phyloP scores from a whole-genome alignment of 768 basidiomycete genomes.

The Dentipellis fragilis region DNA sequence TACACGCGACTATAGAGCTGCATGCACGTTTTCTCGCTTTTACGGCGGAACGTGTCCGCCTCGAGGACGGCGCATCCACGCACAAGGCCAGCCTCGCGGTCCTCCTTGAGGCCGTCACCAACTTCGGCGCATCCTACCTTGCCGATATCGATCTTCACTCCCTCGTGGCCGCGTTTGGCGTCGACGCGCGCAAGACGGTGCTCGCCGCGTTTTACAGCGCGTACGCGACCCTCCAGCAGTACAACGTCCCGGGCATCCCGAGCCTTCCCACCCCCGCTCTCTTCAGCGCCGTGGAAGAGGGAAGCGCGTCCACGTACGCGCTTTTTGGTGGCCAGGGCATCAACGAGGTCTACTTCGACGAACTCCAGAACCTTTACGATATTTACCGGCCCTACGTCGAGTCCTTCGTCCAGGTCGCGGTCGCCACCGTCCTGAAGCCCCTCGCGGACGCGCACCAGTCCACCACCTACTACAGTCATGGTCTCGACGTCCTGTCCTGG shows the following conservation, averaged over 20 bases:
- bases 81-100: conserved; percentile 44
- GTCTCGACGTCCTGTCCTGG: conserved; percentile 80
- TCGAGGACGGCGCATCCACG: conserved; percentile 34
- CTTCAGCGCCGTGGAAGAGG: conserved; percentile 47
- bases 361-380: conserved; percentile 85
- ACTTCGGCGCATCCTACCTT: conserved; percentile 74
- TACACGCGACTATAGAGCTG: conserved; percentile 67
- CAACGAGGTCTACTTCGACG: conserved; percentile 97
- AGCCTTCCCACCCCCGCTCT: conserved; percentile 57
- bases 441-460: conserved; percentile 52
- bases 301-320: conserved; percentile 73
- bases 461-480: conserved; percentile 63
- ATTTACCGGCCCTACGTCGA: conserved; percentile 83
- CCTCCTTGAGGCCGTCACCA: conserved; percentile 62
- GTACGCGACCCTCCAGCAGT: conserved; percentile 55
- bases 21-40: conserved; percentile 77
- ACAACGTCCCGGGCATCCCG: conserved; percentile 45
- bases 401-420: conserved; percentile 55
- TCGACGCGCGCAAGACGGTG: conserved; percentile 66
- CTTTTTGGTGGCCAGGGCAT: conserved; percentile 97
- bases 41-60: conserved; percentile 52
- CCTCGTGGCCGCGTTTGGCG: conserved; percentile 63
- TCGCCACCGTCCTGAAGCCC: conserved; percentile 58
- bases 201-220: conserved; percentile 75
- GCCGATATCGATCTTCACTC: conserved; percentile 69